Percentiles rank a stretch among this genome's conserved stretches.
Conservation (phyloP, 2,329 filamentous ascomycete genomes). For the Ascochyta lentis region DNA sequence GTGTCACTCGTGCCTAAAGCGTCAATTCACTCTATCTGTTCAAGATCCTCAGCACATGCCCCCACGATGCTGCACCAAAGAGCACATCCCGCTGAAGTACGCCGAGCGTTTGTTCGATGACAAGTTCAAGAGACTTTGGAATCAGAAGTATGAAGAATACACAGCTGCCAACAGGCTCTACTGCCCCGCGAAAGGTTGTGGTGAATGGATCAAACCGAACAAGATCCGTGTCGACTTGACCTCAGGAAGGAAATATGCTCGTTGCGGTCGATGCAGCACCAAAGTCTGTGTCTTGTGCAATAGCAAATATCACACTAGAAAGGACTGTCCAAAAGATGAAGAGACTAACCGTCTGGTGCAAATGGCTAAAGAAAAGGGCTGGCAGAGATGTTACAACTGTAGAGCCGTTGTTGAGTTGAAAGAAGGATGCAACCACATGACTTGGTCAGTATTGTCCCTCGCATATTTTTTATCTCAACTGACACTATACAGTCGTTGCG, state of each 20-base stretch:
- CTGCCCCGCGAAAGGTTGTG: conserved; percentile 75
- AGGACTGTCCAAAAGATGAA: conserved; percentile 75
- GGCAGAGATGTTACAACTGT: conserved; percentile 79
- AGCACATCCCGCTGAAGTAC: conserved; percentile 76
- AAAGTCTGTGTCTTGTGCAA: conserved; percentile 79
- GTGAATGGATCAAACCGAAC: conserved; percentile 78
- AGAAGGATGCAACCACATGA: conserved; percentile 89
- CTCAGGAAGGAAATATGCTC: conserved; percentile 67
- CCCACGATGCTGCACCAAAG: conserved; percentile 76
- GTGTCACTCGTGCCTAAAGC: conserved; percentile 78
- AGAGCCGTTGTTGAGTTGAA: conserved; percentile 76
- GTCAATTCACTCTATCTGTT: conserved; percentile 76
- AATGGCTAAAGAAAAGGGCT: conserved; percentile 71
- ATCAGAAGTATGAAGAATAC: conserved; percentile 78
- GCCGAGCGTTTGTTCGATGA: conserved; percentile 77
- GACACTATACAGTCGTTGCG: conserved; percentile 66
- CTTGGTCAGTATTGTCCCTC: conserved; percentile 64
- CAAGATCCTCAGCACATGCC: conserved; percentile 84
- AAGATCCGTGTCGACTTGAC: conserved; percentile 65
- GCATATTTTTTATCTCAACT: conserved; percentile 13
- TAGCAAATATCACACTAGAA: conserved; percentile 71
- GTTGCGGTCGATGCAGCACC: conserved; percentile 73
- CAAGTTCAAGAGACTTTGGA: conserved; percentile 80
- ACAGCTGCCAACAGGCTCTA: conserved; percentile 77
- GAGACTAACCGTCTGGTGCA: conserved; percentile 69